Conservation (phyloP, 1,284 basidiomycete genomes). For the Marasmius oreades region DNA sequence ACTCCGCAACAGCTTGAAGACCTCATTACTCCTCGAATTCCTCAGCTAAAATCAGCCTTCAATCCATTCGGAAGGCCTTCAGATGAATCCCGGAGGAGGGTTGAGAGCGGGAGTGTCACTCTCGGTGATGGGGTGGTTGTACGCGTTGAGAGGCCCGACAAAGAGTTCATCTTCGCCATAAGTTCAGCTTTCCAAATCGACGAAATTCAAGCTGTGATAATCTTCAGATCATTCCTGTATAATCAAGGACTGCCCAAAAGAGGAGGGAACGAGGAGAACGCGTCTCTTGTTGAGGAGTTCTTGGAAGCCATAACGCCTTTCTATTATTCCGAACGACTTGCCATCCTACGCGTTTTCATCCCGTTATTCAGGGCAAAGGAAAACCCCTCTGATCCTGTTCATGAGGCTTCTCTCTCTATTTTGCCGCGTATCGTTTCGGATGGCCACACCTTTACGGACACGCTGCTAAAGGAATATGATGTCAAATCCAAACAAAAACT, state of each 20-base stretch:
- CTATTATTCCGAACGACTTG: slow-evolving; percentile 78
- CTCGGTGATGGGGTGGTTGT: slow-evolving; percentile 61
- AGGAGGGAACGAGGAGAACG: slow-evolving; percentile 40
- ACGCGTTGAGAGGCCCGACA: slow-evolving; percentile 62
- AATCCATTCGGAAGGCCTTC: slow-evolving; percentile 68
- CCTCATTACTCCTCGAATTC: slow-evolving; percentile 53
- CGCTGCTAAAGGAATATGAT: slow-evolving; percentile 56
- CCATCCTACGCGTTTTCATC: slow-evolving; percentile 49
- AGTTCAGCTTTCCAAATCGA: slow-evolving; percentile 72
- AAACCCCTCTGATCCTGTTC: slow-evolving; percentile 48
- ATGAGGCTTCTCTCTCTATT: slow-evolving; percentile 49
- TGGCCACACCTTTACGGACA: slow-evolving; percentile 50
- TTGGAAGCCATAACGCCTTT: slow-evolving; percentile 73
- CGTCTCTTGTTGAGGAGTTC: slow-evolving; percentile 54
- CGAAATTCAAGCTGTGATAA: slow-evolving; percentile 67
- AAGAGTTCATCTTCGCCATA: slow-evolving; percentile 65
- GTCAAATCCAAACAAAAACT: slow-evolving; percentile 51
- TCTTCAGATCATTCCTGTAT: slow-evolving; percentile 75
- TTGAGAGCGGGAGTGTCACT: slow-evolving; percentile 63
- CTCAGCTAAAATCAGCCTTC: slow-evolving; percentile 51
- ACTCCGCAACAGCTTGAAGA: slow-evolving; percentile 53
- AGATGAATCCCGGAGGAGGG: slow-evolving; percentile 57
- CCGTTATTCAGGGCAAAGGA: slow-evolving; percentile 65
- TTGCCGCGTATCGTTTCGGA: slow-evolving; percentile 63
- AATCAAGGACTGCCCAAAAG: slow-evolving; percentile 67